A percentile compares a stretch with the other conserved stretches of the same genome.
These are phyloP conservation scores for Fistulifera solaris DNA, from an alignment of 108 stramenopile genomes.

Conservation along the genomic window DNA sequence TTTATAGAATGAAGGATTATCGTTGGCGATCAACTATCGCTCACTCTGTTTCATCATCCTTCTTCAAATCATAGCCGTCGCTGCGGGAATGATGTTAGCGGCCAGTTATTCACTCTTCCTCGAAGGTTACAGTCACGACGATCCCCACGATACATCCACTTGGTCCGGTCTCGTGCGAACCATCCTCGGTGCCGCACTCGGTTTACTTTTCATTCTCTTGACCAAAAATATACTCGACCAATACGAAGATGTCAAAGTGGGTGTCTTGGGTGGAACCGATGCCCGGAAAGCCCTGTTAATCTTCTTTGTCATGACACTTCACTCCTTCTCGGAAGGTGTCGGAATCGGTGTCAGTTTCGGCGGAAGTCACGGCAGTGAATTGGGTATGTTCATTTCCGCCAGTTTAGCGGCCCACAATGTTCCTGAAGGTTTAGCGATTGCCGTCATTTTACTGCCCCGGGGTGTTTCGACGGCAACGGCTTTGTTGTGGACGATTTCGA, in stretches of 20 bases:
- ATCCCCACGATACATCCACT: constrained; percentile 51
- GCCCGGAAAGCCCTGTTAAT: constrained; percentile 86
- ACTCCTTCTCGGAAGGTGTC: constrained; percentile 96
- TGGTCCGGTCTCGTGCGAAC: constrained; percentile 41
- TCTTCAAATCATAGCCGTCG: constrained; percentile 79
- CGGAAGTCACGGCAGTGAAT: constrained; percentile 68
- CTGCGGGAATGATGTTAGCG: constrained; percentile 98
- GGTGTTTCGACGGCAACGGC: constrained; percentile 82
- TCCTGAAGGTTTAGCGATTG: constrained; percentile 97
- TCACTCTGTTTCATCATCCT: too few relatives aligned
- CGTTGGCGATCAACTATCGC: too few relatives aligned
- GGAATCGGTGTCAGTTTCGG: constrained; percentile 94
- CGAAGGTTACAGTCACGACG: constrained; percentile 75
- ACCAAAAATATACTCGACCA: constrained; percentile 75
- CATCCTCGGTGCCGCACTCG: constrained; percentile 56
- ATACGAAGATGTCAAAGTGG: constrained; percentile 86
- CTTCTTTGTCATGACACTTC: constrained; percentile 96
- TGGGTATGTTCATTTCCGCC: constrained; percentile 92
- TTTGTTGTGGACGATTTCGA: constrained; percentile 88
- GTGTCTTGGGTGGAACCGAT: constrained; percentile 79
- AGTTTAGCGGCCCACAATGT: constrained; percentile 98
- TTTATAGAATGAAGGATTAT: too few relatives aligned
- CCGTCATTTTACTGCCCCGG: constrained; percentile 86
- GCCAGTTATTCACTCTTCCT: constrained; percentile 81
- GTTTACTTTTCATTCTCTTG: constrained; percentile 69